These are phyloP conservation scores for Calcarisporium arbuscula DNA, from an alignment of 2,329 filamentous ascomycete species.

Conservation along the genomic window DNA sequence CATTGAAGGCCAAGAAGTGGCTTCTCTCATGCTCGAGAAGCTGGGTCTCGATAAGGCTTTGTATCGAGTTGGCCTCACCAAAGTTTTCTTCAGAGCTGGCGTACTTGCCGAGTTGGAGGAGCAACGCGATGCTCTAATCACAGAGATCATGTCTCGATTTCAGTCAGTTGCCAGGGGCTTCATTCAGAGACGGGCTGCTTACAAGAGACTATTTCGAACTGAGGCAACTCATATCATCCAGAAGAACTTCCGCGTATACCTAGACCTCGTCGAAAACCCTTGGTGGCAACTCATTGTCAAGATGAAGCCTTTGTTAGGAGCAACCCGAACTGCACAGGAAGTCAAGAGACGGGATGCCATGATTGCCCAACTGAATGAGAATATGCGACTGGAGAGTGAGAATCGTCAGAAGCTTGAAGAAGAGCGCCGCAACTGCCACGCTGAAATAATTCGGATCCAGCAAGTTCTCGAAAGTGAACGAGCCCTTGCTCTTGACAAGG, in stretches of 20 bases:
- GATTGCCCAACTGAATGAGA: slow-evolving; percentile 79
- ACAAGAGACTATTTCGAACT: slow-evolving; percentile 89
- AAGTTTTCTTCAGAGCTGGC: slow-evolving; percentile 96
- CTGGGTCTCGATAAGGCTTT: slow-evolving; percentile 77
- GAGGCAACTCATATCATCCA: slow-evolving; percentile 95
- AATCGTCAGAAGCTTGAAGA: slow-evolving; percentile 81
- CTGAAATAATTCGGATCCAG: slow-evolving; percentile 83
- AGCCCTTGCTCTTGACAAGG: slow-evolving; percentile 92
- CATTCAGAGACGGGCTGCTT: slow-evolving; percentile 76
- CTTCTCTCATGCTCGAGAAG: slow-evolving; percentile 81
- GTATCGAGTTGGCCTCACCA: slow-evolving; percentile 90
- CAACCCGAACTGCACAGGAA: slow-evolving; percentile 84
- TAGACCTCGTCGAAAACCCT: slow-evolving; percentile 82
- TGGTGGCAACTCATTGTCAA: slow-evolving; percentile 96
- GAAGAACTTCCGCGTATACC: slow-evolving; percentile 86
- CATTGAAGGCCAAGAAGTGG: slow-evolving; percentile 80
- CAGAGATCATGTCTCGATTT: slow-evolving; percentile 88
- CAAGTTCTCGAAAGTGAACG: slow-evolving; percentile 94
- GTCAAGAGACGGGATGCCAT: slow-evolving; percentile 93
- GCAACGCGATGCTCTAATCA: slow-evolving; percentile 85
- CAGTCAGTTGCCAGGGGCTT: slow-evolving; percentile 90
- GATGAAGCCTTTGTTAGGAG: slow-evolving; percentile 92
- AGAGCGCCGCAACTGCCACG: slow-evolving; percentile 78
- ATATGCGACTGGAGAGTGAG: slow-evolving; percentile 69
- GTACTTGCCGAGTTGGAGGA: slow-evolving; percentile 96